Conservation (phyloP, 1,284 basidiomycete genomes). For the Ganoderma leucocontextum region DNA sequence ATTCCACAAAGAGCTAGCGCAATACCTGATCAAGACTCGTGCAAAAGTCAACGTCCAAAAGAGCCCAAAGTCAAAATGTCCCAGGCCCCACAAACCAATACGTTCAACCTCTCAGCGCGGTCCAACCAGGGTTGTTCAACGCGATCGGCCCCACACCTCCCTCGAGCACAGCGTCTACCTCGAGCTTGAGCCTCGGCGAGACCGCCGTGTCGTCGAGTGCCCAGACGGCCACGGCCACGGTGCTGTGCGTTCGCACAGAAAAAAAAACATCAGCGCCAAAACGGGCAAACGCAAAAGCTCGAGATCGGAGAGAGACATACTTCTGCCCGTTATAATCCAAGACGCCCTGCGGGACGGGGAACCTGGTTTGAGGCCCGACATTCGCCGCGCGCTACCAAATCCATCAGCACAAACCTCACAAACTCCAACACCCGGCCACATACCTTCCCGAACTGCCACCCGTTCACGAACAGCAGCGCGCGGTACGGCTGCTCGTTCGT, state of each 20-base stretch:
- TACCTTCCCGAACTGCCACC: slow-evolving; percentile 89
- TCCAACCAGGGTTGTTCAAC: slow-evolving; percentile 68
- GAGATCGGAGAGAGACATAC: slow-evolving; percentile 50
- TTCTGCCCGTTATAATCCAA: slow-evolving; percentile 74
- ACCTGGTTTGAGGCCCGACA: slow-evolving; percentile 71
- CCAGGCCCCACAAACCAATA: neutral
- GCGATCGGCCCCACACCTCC: slow-evolving; percentile 69
- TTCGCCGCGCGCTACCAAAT: slow-evolving; percentile 21
- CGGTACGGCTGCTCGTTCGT: slow-evolving; percentile 67
- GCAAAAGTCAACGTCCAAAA: neutral
- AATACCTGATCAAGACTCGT: too few relatives aligned
- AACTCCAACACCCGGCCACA: slow-evolving; percentile 26
- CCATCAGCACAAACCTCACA: neutral
- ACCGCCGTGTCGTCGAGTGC: slow-evolving; percentile 60
- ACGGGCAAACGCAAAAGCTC: too few relatives aligned
- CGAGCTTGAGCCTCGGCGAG: slow-evolving; percentile 61
- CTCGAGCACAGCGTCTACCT: slow-evolving; percentile 65
- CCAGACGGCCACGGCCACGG: slow-evolving; percentile 77
- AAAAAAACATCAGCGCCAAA: too few relatives aligned
- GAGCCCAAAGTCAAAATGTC: neutral
- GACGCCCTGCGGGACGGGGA: slow-evolving; percentile 82
- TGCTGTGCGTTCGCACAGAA: slow-evolving; percentile 50
- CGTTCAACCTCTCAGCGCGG: slow-evolving; percentile 12
- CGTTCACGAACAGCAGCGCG: slow-evolving; percentile 79
- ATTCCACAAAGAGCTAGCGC: too few relatives aligned